Evolutionary conservation across 192 early-diverging fungal genomes (phyloP).

Genomic region (Umbelopsis sp.): DNA sequence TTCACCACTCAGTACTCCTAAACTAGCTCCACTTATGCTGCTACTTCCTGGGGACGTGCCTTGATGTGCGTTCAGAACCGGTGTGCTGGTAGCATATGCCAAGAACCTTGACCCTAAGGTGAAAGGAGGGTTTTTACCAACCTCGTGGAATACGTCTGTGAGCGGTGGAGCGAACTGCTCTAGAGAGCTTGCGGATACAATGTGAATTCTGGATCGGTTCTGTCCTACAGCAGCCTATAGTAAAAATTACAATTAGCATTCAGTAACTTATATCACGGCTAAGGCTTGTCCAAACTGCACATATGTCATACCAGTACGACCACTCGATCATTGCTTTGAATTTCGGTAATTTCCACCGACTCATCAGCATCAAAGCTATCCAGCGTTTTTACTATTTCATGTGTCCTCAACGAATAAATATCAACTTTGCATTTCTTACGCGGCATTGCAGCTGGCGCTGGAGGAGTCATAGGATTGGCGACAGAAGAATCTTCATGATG

Average conservation of each 20-base stretch:
- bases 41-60: slow-evolving; percentile 8
- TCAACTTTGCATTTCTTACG: slow-evolving; percentile 24
- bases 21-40: slow-evolving; percentile 26
- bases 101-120: slow-evolving; percentile 67
- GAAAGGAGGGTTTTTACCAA: slow-evolving; percentile 44
- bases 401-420: slow-evolving; percentile 63
- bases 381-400: slow-evolving; percentile 49
- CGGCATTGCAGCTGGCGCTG: background rate
- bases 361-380: slow-evolving; percentile 49
- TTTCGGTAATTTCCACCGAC: slow-evolving; percentile 40
- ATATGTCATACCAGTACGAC: slow-evolving; percentile 61
- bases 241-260: background rate
- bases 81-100: slow-evolving; percentile 67
- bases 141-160: slow-evolving; percentile 53
- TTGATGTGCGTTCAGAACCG: slow-evolving; percentile 33
- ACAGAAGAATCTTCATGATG: background rate
- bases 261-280: background rate
- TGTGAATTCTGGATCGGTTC: slow-evolving; percentile 41
- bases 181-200: slow-evolving; percentile 56
- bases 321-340: slow-evolving; percentile 60
- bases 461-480: background rate
- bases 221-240: slow-evolving; percentile 21
- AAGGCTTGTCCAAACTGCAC: background rate
- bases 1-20: slow-evolving; percentile 35
- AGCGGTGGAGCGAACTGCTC: slow-evolving; percentile 36